Conservation (phyloP, 129 eudicot genomes). For the Ambrosia artemisiifolia region DNA sequence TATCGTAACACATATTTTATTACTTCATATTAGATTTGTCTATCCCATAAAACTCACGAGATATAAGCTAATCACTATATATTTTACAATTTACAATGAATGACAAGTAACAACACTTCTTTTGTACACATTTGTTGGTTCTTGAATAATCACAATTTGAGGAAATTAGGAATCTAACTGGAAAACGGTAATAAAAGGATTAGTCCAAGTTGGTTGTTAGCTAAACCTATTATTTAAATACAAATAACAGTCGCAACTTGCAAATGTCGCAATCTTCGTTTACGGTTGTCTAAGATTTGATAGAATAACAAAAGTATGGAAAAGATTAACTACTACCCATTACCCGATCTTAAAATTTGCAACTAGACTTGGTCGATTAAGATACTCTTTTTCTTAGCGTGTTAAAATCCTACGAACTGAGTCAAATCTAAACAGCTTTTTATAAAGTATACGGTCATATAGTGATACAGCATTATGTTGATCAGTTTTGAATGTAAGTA, state of each 20-base stretch:
- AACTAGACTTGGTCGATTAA: neutral
- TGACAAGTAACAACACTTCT: neutral
- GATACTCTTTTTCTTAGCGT: neutral
- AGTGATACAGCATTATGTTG: too few species aligned
- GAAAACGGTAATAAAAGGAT: neutral
- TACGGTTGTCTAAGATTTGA: neutral
- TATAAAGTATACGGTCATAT: neutral
- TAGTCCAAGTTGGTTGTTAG: conserved; percentile 20
- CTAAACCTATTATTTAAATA: conserved; percentile 9
- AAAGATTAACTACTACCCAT: neutral
- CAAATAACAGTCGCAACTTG: neutral
- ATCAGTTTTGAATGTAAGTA: too few species aligned
- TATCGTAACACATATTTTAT: too few species aligned
- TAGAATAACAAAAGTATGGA: neutral
- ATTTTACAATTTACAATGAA: neutral
- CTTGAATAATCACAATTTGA: conserved; percentile 17
- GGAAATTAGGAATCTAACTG: neutral
- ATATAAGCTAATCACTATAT: neutral
- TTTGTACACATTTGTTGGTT: neutral
- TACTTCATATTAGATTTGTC: too few species aligned
- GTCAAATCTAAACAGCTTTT: neutral
- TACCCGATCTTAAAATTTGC: neutral
- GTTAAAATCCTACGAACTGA: neutral
- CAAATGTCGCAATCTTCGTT: neutral
- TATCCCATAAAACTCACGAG: too few species aligned